Conservation (phyloP, 2,329 filamentous ascomycete species). For the Trichoderma afroharzianum region DNA sequence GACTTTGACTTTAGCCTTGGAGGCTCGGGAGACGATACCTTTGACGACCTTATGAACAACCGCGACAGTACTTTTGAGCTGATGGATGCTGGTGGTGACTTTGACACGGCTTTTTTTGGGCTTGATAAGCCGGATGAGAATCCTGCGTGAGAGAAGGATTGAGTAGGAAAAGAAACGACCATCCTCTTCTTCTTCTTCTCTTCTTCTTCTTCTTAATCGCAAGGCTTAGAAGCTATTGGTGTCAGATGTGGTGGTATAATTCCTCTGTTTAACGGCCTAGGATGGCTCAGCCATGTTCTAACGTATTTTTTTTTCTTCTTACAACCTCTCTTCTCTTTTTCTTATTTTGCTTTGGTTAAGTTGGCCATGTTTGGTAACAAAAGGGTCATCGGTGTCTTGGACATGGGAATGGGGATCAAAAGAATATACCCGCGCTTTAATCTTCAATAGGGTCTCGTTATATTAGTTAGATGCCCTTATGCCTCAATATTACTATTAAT, state of each 20-base stretch:
- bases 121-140: slow-evolving; percentile 29
- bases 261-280: background rate
- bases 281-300: background rate
- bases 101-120: slow-evolving; percentile 47
- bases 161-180: too few species aligned
- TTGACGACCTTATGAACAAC: slow-evolving; percentile 48
- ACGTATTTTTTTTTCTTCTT: background rate
- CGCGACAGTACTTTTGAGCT: slow-evolving; percentile 40
- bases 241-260: background rate
- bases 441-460: background rate
- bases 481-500: background rate
- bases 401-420: background rate
- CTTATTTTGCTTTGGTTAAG: background rate
- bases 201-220: too few species aligned
- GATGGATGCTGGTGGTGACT: slow-evolving; percentile 42
- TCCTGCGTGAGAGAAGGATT: slow-evolving; percentile 9
- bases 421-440: background rate
- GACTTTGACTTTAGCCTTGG: slow-evolving; percentile 32
- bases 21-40: slow-evolving; percentile 37
- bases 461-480: background rate
- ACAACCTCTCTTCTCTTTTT: background rate
- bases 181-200: too few species aligned
- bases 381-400: background rate
- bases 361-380: background rate
- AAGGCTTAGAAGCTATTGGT: too few species aligned